Base-by-base conservation (phyloP, 441 rosid genomes). In the Heliophila coronopifolia region DNA sequence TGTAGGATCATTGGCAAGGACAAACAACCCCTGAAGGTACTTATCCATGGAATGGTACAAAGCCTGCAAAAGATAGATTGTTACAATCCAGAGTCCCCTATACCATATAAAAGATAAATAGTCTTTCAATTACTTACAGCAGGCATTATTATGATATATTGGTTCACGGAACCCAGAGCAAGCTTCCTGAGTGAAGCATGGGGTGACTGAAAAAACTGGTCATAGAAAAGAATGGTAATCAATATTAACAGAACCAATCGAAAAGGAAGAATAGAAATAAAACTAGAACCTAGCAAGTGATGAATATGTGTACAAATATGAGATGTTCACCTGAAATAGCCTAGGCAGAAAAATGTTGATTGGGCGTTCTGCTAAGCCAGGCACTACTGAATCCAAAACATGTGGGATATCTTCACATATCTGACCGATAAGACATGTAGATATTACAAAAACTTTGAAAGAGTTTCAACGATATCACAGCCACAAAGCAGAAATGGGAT, bases 351-450 rank as follows among this genome's bases (percentile, higher is more conserved):
- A 69, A 41, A 93, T 73, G 62, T 74, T 76, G 65, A 89, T 82
- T 41, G 99, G 99, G 33, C 89, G 81, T 43, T 93, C 97, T 44
- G 86, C 47, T 66, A 86, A 69, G 17, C 97, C 96, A 40, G 86
- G 95, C 42, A 93, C 83, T 40, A 86, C 95, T 7, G 80, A 60
- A 76, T 93, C 97, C 76, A 93, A 67, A 24, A 77, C 81, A 66
- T 89, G 94, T 1, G 97, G 97, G n/a, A 83, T 68, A 77, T 93
- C 97, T 71, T 93, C 99, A 70, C 96, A 93, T 60, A 93, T 84
- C 99, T 93, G 73, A 27, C 51, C 26, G 10, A 52, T 15, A 37
- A 13, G 35, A 61, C 24, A 61, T 33, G 30, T 54, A 7, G 3
- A 36, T 25, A 34, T 24, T 9, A 45, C 19, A 14, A 57, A 50